Evolutionary conservation across 2,329 filamentous ascomycete genomes (phyloP), one percentile per base, ranked within the genome.

Genomic region (Cadophora malorum): DNA sequence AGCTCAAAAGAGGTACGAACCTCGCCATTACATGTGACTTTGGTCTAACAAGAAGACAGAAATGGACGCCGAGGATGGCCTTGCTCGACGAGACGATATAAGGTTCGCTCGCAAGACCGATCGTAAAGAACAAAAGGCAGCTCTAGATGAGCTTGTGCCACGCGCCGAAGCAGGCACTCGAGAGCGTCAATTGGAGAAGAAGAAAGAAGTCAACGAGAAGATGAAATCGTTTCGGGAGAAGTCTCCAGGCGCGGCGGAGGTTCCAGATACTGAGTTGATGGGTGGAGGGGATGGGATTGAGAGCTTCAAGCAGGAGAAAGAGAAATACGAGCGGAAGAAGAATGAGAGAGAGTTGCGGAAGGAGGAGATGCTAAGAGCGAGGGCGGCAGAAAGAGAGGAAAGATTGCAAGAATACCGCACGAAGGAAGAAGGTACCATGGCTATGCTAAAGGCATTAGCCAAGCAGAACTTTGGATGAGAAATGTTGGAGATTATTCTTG

Each of bases 101-200:
- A 88, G 88, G 4, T 81, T 83, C 19, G 86, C 86, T 5, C 90
- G 91, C 65, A 88, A 86, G 70, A 79, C 82, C 16, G 91, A 96
- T 72, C 87, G 90, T 2, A 83, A 83, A 55, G 75, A 83, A 4
- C 91, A 95, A 74, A 91, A 90, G 71, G 90, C 91, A 65, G 86
- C 86, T 0, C 84, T 96, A 0, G 93, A 97, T 16, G 94, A 97
- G 71, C 81, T 97, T 0, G 88, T 85, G 0, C 94, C 95, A 0
- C 91, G 93, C 12, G 93, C 95, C 0, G 93, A 96, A 69, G 82
- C 94, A 0, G 94, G 94, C 0, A 92, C 91, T 0, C 89, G 90
- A 56, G 95, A 97, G 80, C 89, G 95, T 12, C 87, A 89, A 75
- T 84, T 98, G 0, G 95, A 99, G 81, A 97, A 97, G 85, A 90